Percentiles rank a stretch among this genome's conserved stretches.
phyloP scores from a whole-genome alignment of 1,139 yeast genomes.

The Candida tropicalis region DNA sequence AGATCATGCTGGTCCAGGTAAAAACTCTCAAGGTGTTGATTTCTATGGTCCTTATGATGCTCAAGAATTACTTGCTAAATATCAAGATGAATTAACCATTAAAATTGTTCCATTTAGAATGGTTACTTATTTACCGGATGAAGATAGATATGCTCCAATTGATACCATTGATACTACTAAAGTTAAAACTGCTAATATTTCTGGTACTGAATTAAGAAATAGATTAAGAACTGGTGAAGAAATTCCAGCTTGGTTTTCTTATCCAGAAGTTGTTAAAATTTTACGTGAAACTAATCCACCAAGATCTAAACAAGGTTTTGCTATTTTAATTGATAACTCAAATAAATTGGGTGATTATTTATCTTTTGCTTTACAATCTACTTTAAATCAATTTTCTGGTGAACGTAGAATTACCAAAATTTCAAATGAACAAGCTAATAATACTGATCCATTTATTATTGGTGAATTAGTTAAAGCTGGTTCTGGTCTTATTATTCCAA shows the following conservation, averaged over 20 bases:
- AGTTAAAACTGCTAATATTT: constrained; percentile 83
- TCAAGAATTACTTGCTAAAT: constrained; percentile 79
- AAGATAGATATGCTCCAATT: constrained; percentile 92
- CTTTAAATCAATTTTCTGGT: constrained; percentile 86
- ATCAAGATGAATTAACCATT: constrained; percentile 76
- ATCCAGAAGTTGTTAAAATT: constrained; percentile 92
- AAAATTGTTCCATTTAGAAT: constrained; percentile 95
- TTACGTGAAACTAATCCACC: constrained; percentile 95
- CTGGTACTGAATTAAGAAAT: constrained; percentile 93
- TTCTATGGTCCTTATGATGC: constrained; percentile 98
- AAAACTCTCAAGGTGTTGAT: constrained; percentile 88
- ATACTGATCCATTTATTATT: constrained; percentile 55
- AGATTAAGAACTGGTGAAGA: constrained; percentile 83
- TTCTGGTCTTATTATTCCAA: constrained; percentile 80
- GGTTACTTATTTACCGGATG: constrained; percentile 96
- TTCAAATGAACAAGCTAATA: constrained; percentile 47
- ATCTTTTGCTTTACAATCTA: constrained; percentile 84
- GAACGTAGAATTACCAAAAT: constrained; percentile 82
- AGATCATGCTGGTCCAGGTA: constrained; percentile 98
- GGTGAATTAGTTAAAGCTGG: constrained; percentile 89
- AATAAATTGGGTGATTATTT: constrained; percentile 55
- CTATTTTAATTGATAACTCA: constrained; percentile 57
- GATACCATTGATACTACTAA: constrained; percentile 80
- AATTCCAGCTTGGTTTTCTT: constrained; percentile 96
- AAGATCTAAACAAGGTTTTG: constrained; percentile 85